Base-by-base conservation (phyloP, 106 monocot species). In the Apostasia shenzhenica region DNA sequence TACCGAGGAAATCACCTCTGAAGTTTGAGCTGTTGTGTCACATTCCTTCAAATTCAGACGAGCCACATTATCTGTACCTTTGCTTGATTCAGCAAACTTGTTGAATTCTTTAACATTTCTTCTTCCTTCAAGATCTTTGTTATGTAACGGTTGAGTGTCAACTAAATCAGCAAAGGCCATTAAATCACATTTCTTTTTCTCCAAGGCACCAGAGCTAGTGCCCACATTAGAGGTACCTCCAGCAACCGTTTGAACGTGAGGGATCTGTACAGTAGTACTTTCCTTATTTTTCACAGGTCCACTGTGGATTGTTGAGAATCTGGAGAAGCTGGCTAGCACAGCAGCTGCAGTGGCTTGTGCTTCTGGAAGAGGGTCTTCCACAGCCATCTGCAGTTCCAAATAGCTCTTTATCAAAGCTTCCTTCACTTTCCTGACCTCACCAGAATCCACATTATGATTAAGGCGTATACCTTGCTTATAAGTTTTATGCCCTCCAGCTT, bases 281-380 rank as follows among this genome's bases (percentile, higher is more conserved):
- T 4, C 50, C 50, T 4, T 50, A 50, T 4, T 5, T 50, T 8
- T 50, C 26, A 26, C 26, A 26, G 26, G 26, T 26, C 0, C 26
- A 26, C 26, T 26, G 26, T 26, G 26, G 26, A 26, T 26, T 26
- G 26, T 26, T 26, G 26, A 26, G 26, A 3, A 42, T 7, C 45
- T 9, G 11, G 37, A 40, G 5, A 1, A 10, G 62, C 62, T 62
- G 45, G 41, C 62, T n/a, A 62, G 45, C 6, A 62, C 62, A 3
- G 62, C 62, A 45, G 62, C 62, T 62, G 62, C 45, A 6, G 45
- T 45, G 12, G 44, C 62, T 12, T 62, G 44, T 45, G 62, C 62
- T 5, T 62, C 62, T 62, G 62, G 62, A 0, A 62, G 62, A 41
- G 62, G 62, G 45, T 62, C 62, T 62, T 62, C 62, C 44, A 45